Base-by-base conservation (phyloP, 176 grass and related monocot genomes). In the Aegilops bicornis region DNA sequence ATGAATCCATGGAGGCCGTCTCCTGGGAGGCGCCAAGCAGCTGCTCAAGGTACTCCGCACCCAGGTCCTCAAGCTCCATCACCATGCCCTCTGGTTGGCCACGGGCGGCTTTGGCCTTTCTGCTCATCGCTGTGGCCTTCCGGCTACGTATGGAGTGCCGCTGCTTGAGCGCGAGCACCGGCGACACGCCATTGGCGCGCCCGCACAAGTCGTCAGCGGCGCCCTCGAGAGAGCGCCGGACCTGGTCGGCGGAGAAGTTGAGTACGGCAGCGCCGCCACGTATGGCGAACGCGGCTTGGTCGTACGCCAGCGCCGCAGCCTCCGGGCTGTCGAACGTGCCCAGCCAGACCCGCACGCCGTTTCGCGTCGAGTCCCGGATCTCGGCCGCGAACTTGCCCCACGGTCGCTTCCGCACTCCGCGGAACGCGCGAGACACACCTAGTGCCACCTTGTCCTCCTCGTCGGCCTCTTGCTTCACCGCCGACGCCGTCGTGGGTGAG, bases 371-470 rank as follows among this genome's bases (percentile, higher is more conserved):
- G 79, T 95, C 93, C 17, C 93, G 45, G 47, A 95, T 95, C 86
- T 95, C 93, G 48, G 93, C 93, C 16, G 90, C 93, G 66, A 79
- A 95, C 77, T 92, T 95, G 43, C 93, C 93, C 93, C 93, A 95
- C 59, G 13, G 47, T 10, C 47, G 47, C 47, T 50, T 50, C 4
- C 47, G 47, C 47, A 50, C 47, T 3, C 47, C 47, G 13, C 42
- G 42, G 42, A 43, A 94, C 7, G 52, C 20, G 69, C 25, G 72
- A 19, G 1, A 5, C 16, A 19, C 52, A 10, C 16, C 5, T 19
- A 19, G 16, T 1, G 5, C 52, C 17, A 20, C 52, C 5, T 56
- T 19, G 43, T 4, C 43, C 43, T 47, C 43, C 13, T 48, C 4
- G 13, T 1, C 4, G 13, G 45, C 54, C 54, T 40, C 74, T 29